Evolutionary conservation across 108 stramenopile species (phyloP), one percentile per base, ranked within the genome.

Genomic region (Pseudonitzschia pungens): DNA sequence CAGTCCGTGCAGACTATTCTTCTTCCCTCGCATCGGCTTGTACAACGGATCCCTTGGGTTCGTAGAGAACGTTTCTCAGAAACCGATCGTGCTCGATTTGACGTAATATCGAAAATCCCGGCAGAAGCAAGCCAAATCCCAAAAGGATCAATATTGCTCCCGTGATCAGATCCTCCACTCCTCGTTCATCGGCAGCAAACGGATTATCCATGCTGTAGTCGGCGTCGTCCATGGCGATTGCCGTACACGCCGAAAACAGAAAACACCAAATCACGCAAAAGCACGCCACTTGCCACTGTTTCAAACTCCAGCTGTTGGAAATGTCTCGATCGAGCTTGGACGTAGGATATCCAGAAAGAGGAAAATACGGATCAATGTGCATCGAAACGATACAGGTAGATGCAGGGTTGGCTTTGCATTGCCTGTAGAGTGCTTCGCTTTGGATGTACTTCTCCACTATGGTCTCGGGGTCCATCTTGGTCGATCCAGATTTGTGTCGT

Each of bases 31-130:
- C 36, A 6, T 6, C 36, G 36, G 36, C 36, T 36, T 36, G 36
- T 2, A 36, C 6, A 6, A 36, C 36, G 6, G 53, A 54, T 54
- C 22, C 53, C 8, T 9, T 54, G 8, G 53, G 53, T 54, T 54
- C 53, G 53, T 24, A 54, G 8, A 54, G 53, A 14, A 36, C 6
- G 36, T 54, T 24, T 24, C 10, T 8, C 24, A 54, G 6, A 54
- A 54, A 54, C 15, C 53, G 53, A 54, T 54, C 53, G 53, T 54
- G 24, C 24, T 54, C 53, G 11, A 14, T 54, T 54, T 54, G 53
- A 14, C 53, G 53, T 14, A 54, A 14, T 8, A 54, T 54, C 24
- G 53, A 54, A 15, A 15, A 10, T 15, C 53, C 53, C 14, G 53
- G 53, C 15, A 54, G 6, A 8, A 54, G 53, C n/a, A 54, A 24